phyloP scores from a whole-genome alignment of 768 basidiomycete species.

The Kondoa malvinella region DNA sequence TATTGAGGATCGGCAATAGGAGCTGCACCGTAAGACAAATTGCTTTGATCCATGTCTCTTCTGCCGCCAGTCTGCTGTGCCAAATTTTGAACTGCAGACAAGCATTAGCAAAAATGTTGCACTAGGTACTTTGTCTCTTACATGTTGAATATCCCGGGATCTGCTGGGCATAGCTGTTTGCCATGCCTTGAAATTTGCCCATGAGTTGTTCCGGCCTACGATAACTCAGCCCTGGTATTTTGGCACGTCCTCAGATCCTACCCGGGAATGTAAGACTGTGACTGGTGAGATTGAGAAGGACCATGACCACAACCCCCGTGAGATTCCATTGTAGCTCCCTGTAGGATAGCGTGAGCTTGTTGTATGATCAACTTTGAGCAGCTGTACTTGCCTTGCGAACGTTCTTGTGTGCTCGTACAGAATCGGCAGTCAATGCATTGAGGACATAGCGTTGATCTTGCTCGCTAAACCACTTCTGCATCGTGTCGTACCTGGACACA shows the following conservation, averaged over 20 bases:
- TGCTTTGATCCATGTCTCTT: too few species aligned
- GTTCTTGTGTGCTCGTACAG: constrained; percentile 58
- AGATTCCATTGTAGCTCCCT: not conserved
- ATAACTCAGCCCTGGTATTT: not conserved
- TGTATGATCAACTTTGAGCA: not conserved
- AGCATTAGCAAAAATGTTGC: not conserved
- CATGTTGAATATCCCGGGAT: constrained; percentile 6
- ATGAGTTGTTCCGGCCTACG: not conserved
- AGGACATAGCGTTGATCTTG: constrained; percentile 40
- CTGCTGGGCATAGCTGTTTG: not conserved
- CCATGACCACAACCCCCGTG: too few species aligned
- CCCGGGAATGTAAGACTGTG: not conserved
- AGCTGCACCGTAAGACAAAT: too few species aligned
- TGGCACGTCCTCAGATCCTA: not conserved
- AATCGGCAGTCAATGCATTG: constrained; percentile 43
- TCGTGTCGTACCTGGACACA: too few species aligned
- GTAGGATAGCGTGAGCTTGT: not conserved
- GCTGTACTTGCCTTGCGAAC: constrained; percentile 36
- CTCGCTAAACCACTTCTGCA: constrained; percentile 46
- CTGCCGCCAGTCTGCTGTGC: not conserved
- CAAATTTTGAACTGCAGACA: not conserved
- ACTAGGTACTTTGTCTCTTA: not conserved
- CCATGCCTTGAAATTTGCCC: not conserved
- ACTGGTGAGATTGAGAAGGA: not conserved
- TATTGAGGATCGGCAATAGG: too few species aligned